Percentiles rank a stretch among this genome's conserved stretches.
phyloP scores from a whole-genome alignment of 768 basidiomycete species.

The Agrocybe pediades region DNA sequence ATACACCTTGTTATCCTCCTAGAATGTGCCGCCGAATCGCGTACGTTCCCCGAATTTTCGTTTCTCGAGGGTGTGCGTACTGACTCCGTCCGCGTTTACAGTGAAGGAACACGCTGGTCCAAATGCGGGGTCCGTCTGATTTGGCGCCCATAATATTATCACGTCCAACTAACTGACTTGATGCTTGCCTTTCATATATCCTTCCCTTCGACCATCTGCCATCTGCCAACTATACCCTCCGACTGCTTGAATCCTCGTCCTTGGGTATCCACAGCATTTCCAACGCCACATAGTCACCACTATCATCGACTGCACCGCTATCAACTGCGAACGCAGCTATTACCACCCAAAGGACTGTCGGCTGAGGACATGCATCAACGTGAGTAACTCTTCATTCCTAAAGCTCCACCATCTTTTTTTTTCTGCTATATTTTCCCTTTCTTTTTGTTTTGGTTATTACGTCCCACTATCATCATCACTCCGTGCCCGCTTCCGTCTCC shows the following conservation, averaged over 20 bases:
- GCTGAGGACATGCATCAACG: constrained; percentile 55
- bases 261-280: constrained; percentile 75
- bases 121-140: constrained; percentile 61
- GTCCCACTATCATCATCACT: constrained; percentile 1
- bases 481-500: not conserved
- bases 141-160: constrained; percentile 8
- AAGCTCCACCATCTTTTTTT: not conserved
- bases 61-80: constrained; percentile 2
- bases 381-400: constrained; percentile 30
- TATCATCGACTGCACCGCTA: constrained; percentile 73
- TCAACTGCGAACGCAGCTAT: constrained; percentile 63
- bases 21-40: constrained; percentile 76
- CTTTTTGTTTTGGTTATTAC: no score
- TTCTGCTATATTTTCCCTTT: no score
- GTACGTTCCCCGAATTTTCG: constrained; percentile 43
- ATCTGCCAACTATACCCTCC: not conserved
- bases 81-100: constrained; percentile 30
- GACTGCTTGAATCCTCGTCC: no score
- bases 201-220: constrained; percentile 9
- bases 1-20: not conserved
- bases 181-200: no score
- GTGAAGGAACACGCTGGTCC: constrained; percentile 78
- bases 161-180: no score
- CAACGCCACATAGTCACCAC: constrained; percentile 75
- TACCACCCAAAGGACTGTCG: constrained; percentile 60